Evolutionary conservation across 768 basidiomycete genomes (phyloP).

Genomic region (Dendrothele bispora): DNA sequence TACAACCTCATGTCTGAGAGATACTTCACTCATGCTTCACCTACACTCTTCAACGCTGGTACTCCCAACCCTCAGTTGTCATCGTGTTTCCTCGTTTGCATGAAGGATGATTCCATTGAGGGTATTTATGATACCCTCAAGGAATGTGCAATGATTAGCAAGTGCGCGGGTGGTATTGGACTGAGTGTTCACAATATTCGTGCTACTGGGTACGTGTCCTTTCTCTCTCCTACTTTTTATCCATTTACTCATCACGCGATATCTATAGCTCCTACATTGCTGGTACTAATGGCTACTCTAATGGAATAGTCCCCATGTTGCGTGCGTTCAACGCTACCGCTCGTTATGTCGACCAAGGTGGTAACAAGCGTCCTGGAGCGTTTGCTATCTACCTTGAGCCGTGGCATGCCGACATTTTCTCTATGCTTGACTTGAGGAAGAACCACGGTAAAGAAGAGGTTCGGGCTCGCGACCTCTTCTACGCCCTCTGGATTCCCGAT

Average conservation of each 20-base stretch:
- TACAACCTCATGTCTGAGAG: conserved; percentile 97
- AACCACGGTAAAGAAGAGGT: conserved; percentile 99
- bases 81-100: conserved; percentile 96
- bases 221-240: neutral
- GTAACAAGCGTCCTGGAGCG: conserved; percentile 98
- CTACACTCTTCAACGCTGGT: conserved; percentile 97
- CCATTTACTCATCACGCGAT: conserved; percentile 7
- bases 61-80: conserved; percentile 94
- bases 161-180: conserved; percentile 98
- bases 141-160: conserved; percentile 98
- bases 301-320: conserved; percentile 99
- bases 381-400: conserved; percentile 99
- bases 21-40: conserved; percentile 97
- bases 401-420: conserved; percentile 97
- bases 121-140: conserved; percentile 99
- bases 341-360: conserved; percentile 98
- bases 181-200: conserved; percentile 95
- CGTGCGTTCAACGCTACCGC: conserved; percentile 97
- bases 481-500: conserved; percentile 97
- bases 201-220: conserved; percentile 74
- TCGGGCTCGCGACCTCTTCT: conserved; percentile 95
- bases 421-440: conserved; percentile 96
- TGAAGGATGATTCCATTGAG: conserved; percentile 99
- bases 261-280: conserved; percentile 88
- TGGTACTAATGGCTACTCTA: conserved; percentile 98